Evolutionary conservation across 2,329 filamentous ascomycete genomes (phyloP).

Genomic region (Lecanicillium sp.): DNA sequence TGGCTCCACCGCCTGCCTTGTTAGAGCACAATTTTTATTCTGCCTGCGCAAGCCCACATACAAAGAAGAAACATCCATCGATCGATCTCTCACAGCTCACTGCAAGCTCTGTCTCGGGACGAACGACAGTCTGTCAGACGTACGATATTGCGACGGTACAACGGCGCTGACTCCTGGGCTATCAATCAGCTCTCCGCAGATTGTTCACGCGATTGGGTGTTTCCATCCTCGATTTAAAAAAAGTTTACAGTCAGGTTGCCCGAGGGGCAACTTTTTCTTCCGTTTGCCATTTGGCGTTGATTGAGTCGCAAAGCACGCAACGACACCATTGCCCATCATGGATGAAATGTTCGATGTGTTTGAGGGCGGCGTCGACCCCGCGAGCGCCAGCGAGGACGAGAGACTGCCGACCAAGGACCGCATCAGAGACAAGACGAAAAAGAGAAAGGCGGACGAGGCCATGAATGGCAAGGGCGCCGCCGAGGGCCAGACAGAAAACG

Average conservation of each 20-base stretch:
- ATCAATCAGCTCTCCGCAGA: not conserved
- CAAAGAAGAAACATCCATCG: not conserved
- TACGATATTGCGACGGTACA: not conserved
- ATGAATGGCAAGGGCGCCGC: constrained; percentile 50
- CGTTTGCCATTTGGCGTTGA: too few species aligned
- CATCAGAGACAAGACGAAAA: constrained; percentile 63
- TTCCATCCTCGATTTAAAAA: not conserved
- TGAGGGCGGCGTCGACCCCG: constrained; percentile 50
- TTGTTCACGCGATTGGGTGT: not conserved
- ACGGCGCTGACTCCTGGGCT: not conserved
- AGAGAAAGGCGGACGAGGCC: constrained; percentile 77
- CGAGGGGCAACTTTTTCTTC: not conserved
- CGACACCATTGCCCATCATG: constrained; percentile 39
- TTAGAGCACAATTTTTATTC: constrained; percentile 11
- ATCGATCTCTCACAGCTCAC: constrained; percentile 1
- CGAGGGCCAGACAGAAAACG: constrained; percentile 12
- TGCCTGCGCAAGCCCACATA: constrained; percentile 6
- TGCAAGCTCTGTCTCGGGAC: constrained; percentile 1
- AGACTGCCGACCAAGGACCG: constrained; percentile 42
- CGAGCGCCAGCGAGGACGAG: constrained; percentile 39
- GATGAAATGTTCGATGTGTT: constrained; percentile 82
- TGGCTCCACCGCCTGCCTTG: constrained; percentile 11
- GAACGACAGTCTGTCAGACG: not conserved
- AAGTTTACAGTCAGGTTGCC: not conserved
- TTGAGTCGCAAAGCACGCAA: too few species aligned